Percentiles rank a stretch among this genome's conserved stretches.
Conservation (phyloP, 257 asterid genomes). For the Nemophila menziesii region DNA sequence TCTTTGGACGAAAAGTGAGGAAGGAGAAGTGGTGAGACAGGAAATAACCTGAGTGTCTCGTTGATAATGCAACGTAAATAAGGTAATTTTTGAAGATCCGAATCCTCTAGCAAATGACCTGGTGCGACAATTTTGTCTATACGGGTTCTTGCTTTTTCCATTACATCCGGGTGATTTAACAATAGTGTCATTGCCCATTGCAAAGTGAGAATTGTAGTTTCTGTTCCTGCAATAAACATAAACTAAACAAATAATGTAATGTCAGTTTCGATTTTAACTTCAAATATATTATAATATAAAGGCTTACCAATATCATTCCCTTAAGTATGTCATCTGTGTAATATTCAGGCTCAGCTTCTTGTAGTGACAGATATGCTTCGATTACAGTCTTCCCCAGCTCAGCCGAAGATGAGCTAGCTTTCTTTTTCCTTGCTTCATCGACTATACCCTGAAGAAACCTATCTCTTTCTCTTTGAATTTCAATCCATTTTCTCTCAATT, state of each 20-base stretch:
- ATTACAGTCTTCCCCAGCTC: background rate
- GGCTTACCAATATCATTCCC: constrained; percentile 1
- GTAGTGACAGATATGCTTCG: background rate
- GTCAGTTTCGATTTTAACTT: background rate
- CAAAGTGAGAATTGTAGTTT: constrained; percentile 24
- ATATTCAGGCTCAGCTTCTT: background rate
- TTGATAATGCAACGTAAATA: constrained; percentile 26
- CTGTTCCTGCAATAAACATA: constrained; percentile 33
- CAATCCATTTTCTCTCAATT: constrained; percentile 11
- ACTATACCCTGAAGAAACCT: constrained; percentile 4
- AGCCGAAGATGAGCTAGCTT: too few species aligned
- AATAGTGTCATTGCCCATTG: constrained; percentile 40
- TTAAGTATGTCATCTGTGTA: constrained; percentile 1
- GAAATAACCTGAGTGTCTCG: constrained; percentile 22
- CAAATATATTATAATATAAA: background rate
- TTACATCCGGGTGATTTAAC: constrained; percentile 22
- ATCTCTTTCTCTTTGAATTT: constrained; percentile 15
- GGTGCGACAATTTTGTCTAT: constrained; percentile 14
- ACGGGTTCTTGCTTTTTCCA: constrained; percentile 14
- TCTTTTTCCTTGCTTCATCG: background rate
- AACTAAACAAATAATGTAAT: constrained; percentile 8
- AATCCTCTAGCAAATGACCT: constrained; percentile 17
- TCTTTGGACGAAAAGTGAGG: constrained; percentile 18
- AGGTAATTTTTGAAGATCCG: constrained; percentile 18
- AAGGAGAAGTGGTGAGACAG: constrained; percentile 17